Conservation (phyloP, 2,329 filamentous ascomycete genomes). For the Monilinia fructigena region DNA sequence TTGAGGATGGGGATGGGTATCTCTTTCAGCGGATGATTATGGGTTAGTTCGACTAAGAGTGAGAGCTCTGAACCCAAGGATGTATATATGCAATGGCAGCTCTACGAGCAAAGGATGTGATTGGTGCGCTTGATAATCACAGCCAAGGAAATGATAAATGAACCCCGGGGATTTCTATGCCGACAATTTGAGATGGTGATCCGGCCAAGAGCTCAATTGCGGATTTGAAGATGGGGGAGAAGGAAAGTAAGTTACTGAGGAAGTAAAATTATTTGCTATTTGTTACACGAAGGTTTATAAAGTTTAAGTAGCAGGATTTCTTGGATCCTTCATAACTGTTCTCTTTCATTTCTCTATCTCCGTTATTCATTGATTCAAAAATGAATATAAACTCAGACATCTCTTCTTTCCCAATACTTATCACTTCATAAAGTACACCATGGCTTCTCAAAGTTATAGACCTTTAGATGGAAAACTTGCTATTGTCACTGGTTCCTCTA, state of each 20-base stretch:
- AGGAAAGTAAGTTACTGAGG: neutral
- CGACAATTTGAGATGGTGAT: neutral
- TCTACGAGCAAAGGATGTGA: neutral
- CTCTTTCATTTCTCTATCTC: neutral
- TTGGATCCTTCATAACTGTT: neutral
- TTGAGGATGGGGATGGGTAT: neutral
- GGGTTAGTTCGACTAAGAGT: neutral
- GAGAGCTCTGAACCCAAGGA: slow-evolving; percentile 7
- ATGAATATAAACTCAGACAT: neutral
- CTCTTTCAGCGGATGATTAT: neutral
- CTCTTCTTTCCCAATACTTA: neutral
- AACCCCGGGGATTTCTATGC: slow-evolving; percentile 10
- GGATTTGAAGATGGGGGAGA: neutral
- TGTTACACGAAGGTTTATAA: neutral
- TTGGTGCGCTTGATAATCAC: neutral
- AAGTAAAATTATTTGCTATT: too few relatives aligned
- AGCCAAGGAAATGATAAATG: slow-evolving; percentile 6
- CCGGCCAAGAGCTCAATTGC: neutral
- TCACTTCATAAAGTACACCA: slow-evolving; percentile 18
- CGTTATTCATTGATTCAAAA: neutral
- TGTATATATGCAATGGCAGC: neutral
- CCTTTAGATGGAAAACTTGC: slow-evolving; percentile 71
- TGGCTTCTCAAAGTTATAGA: slow-evolving; percentile 30
- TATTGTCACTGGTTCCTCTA: slow-evolving; percentile 75
- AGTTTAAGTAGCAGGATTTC: neutral